Evolutionary conservation across 1,284 basidiomycete species (phyloP), one percentile per base, ranked within the genome.

Genomic region (Rhodofomes roseus): DNA sequence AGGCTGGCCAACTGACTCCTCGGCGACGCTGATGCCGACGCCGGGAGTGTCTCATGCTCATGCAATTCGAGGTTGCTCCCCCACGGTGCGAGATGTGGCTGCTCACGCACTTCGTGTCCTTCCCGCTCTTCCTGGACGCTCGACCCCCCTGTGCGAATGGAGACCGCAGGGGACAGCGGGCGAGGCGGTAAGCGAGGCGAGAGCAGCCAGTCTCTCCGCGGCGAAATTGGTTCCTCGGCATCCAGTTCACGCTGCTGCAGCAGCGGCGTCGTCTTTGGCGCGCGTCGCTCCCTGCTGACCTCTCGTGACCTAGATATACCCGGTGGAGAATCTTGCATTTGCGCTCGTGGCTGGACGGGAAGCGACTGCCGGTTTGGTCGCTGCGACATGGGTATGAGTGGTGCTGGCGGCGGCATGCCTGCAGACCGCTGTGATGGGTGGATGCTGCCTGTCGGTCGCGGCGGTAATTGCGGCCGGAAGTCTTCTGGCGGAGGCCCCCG

Each of bases 381-480:
- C 25, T 59, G 54, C 4, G 68, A 62, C 61, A 69, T 64, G 0
- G 68, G 31, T n/a, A 52, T 7, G 9, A 37, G 34, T 25, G 50
- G 31, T 5, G 48, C 2, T 2, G 50, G 34, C 31, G 20, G 50
- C n/a, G 50, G 31, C 16, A 52, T 66, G 4, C 71, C 71, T 1
- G 78, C 76, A 29, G 50, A 52, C 8, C 87, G 81, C 20, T 83
- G 75, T 9, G 89, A 90, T 14, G 90, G 90, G 65, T 92, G 90
- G 51, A 92, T 92, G 66, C 89, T 91, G 56, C 79, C 81, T n/a
- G 80, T 76, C 3, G 90, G 90, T 36, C 86, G 80, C 3, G 81
- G 68, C 16, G 90, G 89, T 16, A 92, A 76, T 41, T 79, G 78
- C 1, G 90, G 90, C 0, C 85, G 80, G 65, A 92, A 92, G 71